These are phyloP conservation scores for Trichoderma harzianum DNA, from an alignment of 2,329 filamentous ascomycete species.

Conservation along the genomic window DNA sequence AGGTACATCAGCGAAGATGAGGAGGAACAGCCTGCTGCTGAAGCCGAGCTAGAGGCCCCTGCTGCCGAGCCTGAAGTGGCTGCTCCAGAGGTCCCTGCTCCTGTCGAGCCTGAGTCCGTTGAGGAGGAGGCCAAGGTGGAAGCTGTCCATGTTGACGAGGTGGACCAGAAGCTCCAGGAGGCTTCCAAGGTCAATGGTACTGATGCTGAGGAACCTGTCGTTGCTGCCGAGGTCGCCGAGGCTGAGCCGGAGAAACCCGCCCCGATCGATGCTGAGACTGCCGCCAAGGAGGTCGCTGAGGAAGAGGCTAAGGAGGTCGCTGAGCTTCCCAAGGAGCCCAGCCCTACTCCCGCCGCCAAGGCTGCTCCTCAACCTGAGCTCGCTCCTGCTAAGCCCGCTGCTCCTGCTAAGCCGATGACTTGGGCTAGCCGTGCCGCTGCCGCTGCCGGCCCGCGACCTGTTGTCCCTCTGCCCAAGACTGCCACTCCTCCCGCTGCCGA, in stretches of 20 bases:
- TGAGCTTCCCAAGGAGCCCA: slow-evolving; percentile 66
- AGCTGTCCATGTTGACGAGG: slow-evolving; percentile 48
- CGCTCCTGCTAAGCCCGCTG: slow-evolving; percentile 44
- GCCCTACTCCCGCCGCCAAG: slow-evolving; percentile 49
- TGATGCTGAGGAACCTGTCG: slow-evolving; percentile 33
- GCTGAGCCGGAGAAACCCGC: slow-evolving; percentile 33
- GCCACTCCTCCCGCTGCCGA: slow-evolving; percentile 47
- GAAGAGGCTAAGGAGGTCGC: slow-evolving; percentile 50
- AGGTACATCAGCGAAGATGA: slow-evolving; percentile 83
- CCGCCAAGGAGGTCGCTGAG: slow-evolving; percentile 50
- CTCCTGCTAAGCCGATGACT: slow-evolving; percentile 59
- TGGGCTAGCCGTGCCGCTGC: slow-evolving; percentile 71
- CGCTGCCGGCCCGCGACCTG: slow-evolving; percentile 52
- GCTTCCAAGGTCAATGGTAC: slow-evolving; percentile 40
- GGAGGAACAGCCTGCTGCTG: slow-evolving; percentile 61
- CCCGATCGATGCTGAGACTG: slow-evolving; percentile 47
- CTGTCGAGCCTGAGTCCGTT: slow-evolving; percentile 34
- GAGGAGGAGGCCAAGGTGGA: slow-evolving; percentile 40
- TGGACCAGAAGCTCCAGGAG: slow-evolving; percentile 77
- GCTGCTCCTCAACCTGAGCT: slow-evolving; percentile 50
- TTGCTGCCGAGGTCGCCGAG: slow-evolving; percentile 39
- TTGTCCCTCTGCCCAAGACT: slow-evolving; percentile 56
- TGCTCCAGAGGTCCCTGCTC: slow-evolving; percentile 27
- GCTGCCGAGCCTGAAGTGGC: slow-evolving; percentile 26
- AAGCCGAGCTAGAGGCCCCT: slow-evolving; percentile 34